These are phyloP conservation scores for Hyphodiscus sp. DNA, from an alignment of 2,329 filamentous ascomycete genomes.

Conservation along the genomic window DNA sequence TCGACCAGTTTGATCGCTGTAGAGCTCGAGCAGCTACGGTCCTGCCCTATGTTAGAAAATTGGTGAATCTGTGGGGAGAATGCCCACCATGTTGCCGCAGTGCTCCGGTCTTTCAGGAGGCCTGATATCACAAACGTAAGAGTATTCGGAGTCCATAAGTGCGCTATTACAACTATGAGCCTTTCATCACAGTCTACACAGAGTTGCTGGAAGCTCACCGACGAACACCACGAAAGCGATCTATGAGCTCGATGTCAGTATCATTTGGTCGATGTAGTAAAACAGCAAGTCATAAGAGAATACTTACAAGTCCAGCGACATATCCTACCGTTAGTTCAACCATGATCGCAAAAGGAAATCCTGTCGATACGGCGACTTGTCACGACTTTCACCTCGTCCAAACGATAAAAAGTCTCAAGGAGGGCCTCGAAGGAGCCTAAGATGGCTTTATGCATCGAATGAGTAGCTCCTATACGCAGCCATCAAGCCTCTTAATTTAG, in stretches of 20 bases:
- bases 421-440: background rate
- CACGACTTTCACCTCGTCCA: background rate
- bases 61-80: background rate
- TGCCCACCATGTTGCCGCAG: conserved; percentile 33
- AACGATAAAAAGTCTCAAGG: background rate
- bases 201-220: no score
- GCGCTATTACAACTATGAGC: no score
- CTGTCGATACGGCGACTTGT: background rate
- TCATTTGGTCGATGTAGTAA: conserved; percentile 29
- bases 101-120: conserved; percentile 32
- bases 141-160: conserved; percentile 32
- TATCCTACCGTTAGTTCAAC: conserved; percentile 31
- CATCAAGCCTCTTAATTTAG: background rate
- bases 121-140: conserved; percentile 33
- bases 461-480: no score
- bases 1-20: conserved; percentile 37
- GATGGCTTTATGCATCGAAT: no score
- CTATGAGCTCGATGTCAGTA: no score
- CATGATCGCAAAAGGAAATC: conserved; percentile 4
- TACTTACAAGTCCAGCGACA: conserved; percentile 33
- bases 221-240: no score
- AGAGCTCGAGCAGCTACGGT: conserved; percentile 32
- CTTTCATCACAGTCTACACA: no score
- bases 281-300: conserved; percentile 24
- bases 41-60: conserved; percentile 14